These are phyloP conservation scores for Naegleria lovaniensis DNA, from an alignment of 208 protist genomes.

Conservation along the genomic window DNA sequence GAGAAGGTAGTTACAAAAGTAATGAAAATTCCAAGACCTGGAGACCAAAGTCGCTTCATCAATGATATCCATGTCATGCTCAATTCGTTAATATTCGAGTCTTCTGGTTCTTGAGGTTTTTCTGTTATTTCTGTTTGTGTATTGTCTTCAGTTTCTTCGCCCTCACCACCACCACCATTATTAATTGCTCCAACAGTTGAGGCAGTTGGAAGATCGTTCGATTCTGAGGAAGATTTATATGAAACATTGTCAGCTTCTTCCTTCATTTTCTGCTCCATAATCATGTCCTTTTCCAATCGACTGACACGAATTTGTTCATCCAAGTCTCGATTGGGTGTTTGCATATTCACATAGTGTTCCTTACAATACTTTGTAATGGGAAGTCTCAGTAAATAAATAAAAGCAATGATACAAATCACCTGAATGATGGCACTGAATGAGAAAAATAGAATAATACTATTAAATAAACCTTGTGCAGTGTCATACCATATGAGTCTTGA, in stretches of 20 bases:
- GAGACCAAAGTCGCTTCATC: neutral
- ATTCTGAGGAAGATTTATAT: neutral
- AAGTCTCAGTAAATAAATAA: neutral
- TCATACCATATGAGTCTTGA: neutral
- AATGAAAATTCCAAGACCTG: slow-evolving; percentile 1
- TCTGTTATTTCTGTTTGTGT: neutral
- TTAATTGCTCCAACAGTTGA: neutral
- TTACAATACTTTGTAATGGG: slow-evolving; percentile 14
- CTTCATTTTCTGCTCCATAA: neutral
- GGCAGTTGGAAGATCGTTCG: neutral
- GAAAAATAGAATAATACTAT: slow-evolving; percentile 6
- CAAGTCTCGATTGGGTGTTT: neutral
- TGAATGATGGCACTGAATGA: neutral
- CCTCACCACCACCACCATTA: neutral
- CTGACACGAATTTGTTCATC: no score
- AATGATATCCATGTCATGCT: neutral
- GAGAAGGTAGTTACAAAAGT: slow-evolving; percentile 8
- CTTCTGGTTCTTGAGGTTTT: neutral
- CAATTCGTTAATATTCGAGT: neutral
- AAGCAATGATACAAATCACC: neutral
- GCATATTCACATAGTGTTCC: neutral
- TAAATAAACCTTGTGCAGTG: neutral
- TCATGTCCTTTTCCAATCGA: neutral
- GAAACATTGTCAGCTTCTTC: neutral
- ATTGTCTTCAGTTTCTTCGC: neutral